These are phyloP conservation scores for Solanum pinnatisectum DNA, from an alignment of 257 asterid genomes.

Conservation along the genomic window DNA sequence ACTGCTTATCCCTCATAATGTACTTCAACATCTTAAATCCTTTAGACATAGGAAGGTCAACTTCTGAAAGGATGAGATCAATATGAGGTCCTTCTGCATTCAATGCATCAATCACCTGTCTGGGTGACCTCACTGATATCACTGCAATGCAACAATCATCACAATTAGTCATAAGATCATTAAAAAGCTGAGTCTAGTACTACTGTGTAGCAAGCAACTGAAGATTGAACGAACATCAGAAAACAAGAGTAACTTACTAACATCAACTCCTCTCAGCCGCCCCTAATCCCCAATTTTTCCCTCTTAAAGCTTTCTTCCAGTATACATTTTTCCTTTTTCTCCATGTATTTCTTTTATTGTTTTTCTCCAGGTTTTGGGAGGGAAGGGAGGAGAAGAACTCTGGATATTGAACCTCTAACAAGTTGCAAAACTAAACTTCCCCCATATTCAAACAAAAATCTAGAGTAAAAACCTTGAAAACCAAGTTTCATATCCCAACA, in stretches of 20 bases:
- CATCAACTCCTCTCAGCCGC: neutral
- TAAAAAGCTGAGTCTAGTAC: neutral
- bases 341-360: neutral
- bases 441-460: neutral
- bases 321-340: neutral
- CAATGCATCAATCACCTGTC: conserved; percentile 83
- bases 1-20: conserved; percentile 67
- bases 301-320: neutral
- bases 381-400: neutral
- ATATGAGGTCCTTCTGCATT: conserved; percentile 51
- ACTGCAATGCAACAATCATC: conserved; percentile 33
- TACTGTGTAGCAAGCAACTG: neutral
- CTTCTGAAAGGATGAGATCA: conserved; percentile 67
- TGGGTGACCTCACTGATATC: conserved; percentile 69
- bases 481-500: neutral
- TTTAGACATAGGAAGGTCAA: conserved; percentile 85
- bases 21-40: conserved; percentile 62
- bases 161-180: neutral
- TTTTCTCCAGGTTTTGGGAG: neutral
- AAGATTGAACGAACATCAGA: neutral
- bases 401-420: neutral
- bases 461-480: neutral
- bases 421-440: neutral
- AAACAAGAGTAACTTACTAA: neutral
- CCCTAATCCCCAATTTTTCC: neutral